Evolutionary conservation across 1,139 yeast genomes (phyloP).

Genomic region (Taphrina pruni): DNA sequence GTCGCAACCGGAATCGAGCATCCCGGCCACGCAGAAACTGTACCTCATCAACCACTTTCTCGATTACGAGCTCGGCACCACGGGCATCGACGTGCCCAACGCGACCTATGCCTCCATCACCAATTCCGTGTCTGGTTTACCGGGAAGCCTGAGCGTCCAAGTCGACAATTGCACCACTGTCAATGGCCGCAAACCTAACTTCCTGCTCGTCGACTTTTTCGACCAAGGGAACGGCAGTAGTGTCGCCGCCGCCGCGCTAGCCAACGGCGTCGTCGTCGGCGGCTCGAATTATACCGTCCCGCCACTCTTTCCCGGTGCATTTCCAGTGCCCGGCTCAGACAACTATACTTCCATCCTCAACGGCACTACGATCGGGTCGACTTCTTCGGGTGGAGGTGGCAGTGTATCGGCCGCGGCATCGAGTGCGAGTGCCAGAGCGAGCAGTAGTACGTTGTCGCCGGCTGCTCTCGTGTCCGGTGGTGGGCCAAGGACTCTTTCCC

Average conservation of each 20-base stretch:
- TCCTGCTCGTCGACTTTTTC: conserved; percentile 22
- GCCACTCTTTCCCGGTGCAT: conserved; percentile 7
- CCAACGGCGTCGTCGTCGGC: not conserved
- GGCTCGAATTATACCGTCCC: not conserved
- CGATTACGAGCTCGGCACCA: conserved; percentile 20
- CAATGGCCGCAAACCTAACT: conserved; percentile 14
- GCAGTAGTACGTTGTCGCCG: not conserved
- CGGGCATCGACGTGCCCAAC: conserved; percentile 19
- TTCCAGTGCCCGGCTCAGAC: conserved; percentile 19
- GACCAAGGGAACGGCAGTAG: conserved; percentile 22
- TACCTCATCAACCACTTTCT: conserved; percentile 31
- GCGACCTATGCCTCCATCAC: conserved; percentile 25
- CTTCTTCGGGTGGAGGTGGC: not conserved
- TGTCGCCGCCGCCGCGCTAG: conserved; percentile 8
- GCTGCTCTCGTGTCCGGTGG: not conserved
- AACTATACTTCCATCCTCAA: conserved; percentile 4
- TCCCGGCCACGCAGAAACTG: conserved; percentile 3
- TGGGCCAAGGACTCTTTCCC: conserved; percentile 7
- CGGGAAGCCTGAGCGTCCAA: conserved; percentile 12
- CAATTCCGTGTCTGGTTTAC: conserved; percentile 4
- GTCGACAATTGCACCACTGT: not conserved
- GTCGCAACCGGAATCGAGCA: not conserved
- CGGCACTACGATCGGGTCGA: not conserved
- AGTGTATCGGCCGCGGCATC: not conserved
- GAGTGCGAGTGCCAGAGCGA: not conserved